Conservation (phyloP, 805 yeast genomes). For the Cyberlindnera veronae region DNA sequence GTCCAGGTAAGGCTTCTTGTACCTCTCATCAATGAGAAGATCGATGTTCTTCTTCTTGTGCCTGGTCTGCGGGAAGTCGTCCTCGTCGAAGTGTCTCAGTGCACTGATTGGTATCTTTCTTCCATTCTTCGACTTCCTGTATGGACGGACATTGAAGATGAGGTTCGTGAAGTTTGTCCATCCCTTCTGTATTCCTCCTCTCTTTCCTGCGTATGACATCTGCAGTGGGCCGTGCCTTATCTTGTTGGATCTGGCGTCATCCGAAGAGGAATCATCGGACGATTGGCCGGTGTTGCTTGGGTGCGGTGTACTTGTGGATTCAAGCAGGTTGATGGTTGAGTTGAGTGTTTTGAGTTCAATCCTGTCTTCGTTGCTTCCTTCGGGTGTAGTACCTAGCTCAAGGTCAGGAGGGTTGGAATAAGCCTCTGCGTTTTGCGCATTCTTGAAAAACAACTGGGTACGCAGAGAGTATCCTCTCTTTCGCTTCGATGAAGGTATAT, state of each 20-base stretch:
- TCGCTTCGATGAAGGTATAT: constrained; percentile 31
- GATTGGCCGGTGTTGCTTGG: constrained; percentile 1
- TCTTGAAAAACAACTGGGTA: constrained; percentile 57
- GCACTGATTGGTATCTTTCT: constrained; percentile 68
- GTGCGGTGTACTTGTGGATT: not conserved
- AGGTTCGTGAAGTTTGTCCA: constrained; percentile 30
- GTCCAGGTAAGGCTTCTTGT: constrained; percentile 51
- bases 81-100: constrained; percentile 33
- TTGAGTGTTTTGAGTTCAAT: constrained; percentile 10
- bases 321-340: constrained; percentile 11
- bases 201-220: constrained; percentile 22
- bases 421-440: constrained; percentile 24
- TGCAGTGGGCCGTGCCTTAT: constrained; percentile 8
- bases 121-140: constrained; percentile 62
- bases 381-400: constrained; percentile 8
- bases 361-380: not conserved
- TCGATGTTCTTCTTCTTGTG: constrained; percentile 23
- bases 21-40: constrained; percentile 66
- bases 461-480: constrained; percentile 66
- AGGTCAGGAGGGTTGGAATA: constrained; percentile 4
- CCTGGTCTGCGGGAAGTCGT: constrained; percentile 28
- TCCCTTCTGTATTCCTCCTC: constrained; percentile 22
- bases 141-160: constrained; percentile 43
- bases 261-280: constrained; percentile 10
- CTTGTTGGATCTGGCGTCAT: constrained; percentile 25